These are phyloP conservation scores for Mollisiaceae sp. DNA, from an alignment of 2,329 filamentous ascomycete species.

Conservation along the genomic window DNA sequence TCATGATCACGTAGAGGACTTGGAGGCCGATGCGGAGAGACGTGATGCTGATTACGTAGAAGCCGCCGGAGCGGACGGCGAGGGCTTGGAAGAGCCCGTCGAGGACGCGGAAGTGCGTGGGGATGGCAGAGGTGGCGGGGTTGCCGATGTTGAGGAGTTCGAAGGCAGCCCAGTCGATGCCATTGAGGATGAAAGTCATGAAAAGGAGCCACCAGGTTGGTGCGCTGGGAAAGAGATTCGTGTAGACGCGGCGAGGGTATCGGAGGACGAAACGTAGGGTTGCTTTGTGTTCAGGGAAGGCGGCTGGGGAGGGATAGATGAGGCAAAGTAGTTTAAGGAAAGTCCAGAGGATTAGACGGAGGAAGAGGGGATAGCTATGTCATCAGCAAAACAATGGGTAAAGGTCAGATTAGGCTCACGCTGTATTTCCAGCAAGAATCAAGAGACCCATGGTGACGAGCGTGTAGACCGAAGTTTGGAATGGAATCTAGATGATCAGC, in stretches of 20 bases:
- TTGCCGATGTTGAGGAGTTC: constrained; percentile 70
- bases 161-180: constrained; percentile 68
- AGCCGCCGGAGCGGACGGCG: constrained; percentile 68
- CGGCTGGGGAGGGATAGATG: constrained; percentile 44
- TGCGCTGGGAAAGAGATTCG: constrained; percentile 65
- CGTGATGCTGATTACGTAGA: constrained; percentile 67
- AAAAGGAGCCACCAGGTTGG: constrained; percentile 71
- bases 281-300: constrained; percentile 47
- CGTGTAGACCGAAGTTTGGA: constrained; percentile 47
- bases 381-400: neutral
- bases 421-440: constrained; percentile 69
- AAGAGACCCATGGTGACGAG: constrained; percentile 57
- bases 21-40: constrained; percentile 60
- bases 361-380: constrained; percentile 60
- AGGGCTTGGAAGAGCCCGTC: constrained; percentile 70
- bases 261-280: constrained; percentile 60
- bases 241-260: constrained; percentile 64
- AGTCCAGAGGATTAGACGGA: constrained; percentile 64
- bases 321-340: constrained; percentile 49
- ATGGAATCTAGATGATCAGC: constrained; percentile 42
- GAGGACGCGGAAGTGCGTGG: constrained; percentile 58
- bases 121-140: constrained; percentile 56
- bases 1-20: constrained; percentile 66
- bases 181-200: constrained; percentile 64
- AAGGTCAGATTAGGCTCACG: constrained; percentile 36